A percentile compares a stretch with the other conserved stretches of the same genome.
phyloP scores from a whole-genome alignment of 2,329 filamentous ascomycete species.

The Ascosphaera acerosa region DNA sequence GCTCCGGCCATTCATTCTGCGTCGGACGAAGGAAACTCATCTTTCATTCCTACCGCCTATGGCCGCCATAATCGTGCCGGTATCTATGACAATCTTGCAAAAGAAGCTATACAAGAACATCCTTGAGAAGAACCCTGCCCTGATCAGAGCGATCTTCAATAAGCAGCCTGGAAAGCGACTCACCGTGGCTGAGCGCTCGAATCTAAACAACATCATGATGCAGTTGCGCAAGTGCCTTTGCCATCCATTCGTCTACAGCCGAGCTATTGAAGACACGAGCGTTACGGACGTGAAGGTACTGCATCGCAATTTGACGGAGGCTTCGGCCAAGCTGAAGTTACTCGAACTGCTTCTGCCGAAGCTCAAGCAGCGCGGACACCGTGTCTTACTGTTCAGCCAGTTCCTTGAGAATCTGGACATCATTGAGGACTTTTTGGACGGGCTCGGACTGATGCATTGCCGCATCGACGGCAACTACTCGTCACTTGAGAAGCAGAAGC shows the following conservation, averaged over 20 bases:
- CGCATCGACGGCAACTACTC: slow-evolving; percentile 69
- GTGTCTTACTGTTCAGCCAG: slow-evolving; percentile 88
- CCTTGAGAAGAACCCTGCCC: slow-evolving; percentile 63
- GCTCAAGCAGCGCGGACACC: slow-evolving; percentile 58
- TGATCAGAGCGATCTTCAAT: slow-evolving; percentile 64
- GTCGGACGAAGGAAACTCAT: slow-evolving; percentile 72
- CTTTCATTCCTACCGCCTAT: slow-evolving; percentile 80
- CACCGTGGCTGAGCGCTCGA: slow-evolving; percentile 47
- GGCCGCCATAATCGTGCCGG: slow-evolving; percentile 79
- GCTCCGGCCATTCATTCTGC: slow-evolving; percentile 46
- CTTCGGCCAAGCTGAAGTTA: slow-evolving; percentile 68
- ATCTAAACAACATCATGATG: slow-evolving; percentile 81
- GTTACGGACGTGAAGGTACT: slow-evolving; percentile 32
- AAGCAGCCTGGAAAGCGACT: slow-evolving; percentile 32
- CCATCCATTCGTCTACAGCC: slow-evolving; percentile 86
- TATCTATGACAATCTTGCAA: slow-evolving; percentile 86
- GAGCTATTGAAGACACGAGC: slow-evolving; percentile 62
- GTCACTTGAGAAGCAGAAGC: slow-evolving; percentile 70
- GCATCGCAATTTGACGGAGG: slow-evolving; percentile 67
- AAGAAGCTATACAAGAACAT: slow-evolving; percentile 90
- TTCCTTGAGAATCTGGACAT: slow-evolving; percentile 73
- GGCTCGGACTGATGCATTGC: slow-evolving; percentile 44
- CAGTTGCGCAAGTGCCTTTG: slow-evolving; percentile 86
- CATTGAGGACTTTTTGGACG: slow-evolving; percentile 69
- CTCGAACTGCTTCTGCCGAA: slow-evolving; percentile 71